These are phyloP conservation scores for Vaccinium corymbosum DNA, from an alignment of 148 eudicot species.

Conservation along the genomic window DNA sequence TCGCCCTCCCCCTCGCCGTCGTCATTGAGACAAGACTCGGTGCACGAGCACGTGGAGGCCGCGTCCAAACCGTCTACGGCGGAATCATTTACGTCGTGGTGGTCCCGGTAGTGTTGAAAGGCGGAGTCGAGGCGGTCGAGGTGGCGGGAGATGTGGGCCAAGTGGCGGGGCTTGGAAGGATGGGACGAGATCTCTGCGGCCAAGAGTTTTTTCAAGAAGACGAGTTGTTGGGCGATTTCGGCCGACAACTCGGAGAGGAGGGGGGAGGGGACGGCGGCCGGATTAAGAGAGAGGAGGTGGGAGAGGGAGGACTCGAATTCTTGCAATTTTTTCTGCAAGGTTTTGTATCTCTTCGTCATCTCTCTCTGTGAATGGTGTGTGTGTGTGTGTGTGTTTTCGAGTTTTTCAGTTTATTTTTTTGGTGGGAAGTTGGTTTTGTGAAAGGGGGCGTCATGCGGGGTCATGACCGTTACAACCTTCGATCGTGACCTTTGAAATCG, in stretches of 20 bases:
- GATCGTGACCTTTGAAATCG: background rate
- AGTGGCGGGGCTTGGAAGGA: constrained; percentile 21
- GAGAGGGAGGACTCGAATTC: constrained; percentile 22
- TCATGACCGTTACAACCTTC: background rate
- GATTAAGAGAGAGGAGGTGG: background rate
- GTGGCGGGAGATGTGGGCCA: constrained; percentile 15
- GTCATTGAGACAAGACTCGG: constrained; percentile 21
- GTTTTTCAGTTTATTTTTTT: background rate
- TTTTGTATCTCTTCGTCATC: constrained; percentile 22
- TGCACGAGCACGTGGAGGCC: constrained; percentile 22
- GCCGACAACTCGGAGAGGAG: background rate
- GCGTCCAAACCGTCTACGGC: background rate
- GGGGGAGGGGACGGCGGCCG: constrained; percentile 4
- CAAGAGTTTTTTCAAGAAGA: constrained; percentile 16
- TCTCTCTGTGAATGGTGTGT: background rate
- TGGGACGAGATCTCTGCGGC: constrained; percentile 25
- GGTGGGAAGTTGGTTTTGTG: background rate
- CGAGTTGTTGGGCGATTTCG: constrained; percentile 16
- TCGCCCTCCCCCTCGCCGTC: background rate
- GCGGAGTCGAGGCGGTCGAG: constrained; percentile 16
- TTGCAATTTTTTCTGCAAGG: constrained; percentile 29
- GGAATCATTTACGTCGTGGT: background rate
- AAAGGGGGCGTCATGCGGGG: background rate
- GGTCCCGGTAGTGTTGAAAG: background rate
- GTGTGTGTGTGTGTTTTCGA: background rate